These are phyloP conservation scores for Trichoderma guizhouense DNA, from an alignment of 2,329 filamentous ascomycete species.

Conservation along the genomic window DNA sequence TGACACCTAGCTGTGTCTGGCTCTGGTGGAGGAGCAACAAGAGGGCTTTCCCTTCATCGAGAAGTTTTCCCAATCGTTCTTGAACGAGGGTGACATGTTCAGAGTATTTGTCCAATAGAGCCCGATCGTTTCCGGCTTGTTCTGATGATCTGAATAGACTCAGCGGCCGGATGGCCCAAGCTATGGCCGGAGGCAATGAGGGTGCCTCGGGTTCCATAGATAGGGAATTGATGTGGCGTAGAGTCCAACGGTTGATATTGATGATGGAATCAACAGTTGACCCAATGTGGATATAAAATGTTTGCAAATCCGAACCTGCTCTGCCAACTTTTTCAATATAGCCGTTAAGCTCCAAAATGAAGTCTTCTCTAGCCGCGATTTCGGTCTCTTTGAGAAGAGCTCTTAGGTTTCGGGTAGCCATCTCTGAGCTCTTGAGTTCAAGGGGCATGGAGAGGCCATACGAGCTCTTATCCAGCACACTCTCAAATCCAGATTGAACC, in stretches of 20 bases:
- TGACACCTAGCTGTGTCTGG: conserved; percentile 66
- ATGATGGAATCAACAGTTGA: conserved; percentile 72
- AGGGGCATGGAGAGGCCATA: conserved; percentile 66
- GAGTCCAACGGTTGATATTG: conserved; percentile 72
- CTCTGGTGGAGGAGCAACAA: conserved; percentile 63
- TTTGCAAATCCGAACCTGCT: conserved; percentile 64
- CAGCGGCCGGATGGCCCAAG: conserved; percentile 45
- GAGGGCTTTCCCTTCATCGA: conserved; percentile 67
- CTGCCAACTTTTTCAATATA: conserved; percentile 68
- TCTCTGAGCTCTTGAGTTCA: conserved; percentile 76
- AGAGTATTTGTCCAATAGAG: conserved; percentile 70
- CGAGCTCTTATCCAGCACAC: conserved; percentile 65
- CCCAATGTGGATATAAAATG: conserved; percentile 74
- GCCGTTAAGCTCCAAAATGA: conserved; percentile 71
- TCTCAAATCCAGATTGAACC: conserved; percentile 72
- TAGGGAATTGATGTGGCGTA: conserved; percentile 64
- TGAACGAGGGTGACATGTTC: conserved; percentile 68
- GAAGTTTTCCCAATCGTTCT: conserved; percentile 64
- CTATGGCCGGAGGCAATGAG: conserved; percentile 37
- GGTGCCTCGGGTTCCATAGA: conserved; percentile 33
- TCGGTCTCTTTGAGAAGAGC: conserved; percentile 68
- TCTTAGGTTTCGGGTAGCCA: conserved; percentile 69
- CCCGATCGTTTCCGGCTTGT: conserved; percentile 45
- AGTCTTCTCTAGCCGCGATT: conserved; percentile 64
- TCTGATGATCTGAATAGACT: conserved; percentile 62